phyloP scores from a whole-genome alignment of 2,329 filamentous ascomycete species.

The Sporothrix mexicana region DNA sequence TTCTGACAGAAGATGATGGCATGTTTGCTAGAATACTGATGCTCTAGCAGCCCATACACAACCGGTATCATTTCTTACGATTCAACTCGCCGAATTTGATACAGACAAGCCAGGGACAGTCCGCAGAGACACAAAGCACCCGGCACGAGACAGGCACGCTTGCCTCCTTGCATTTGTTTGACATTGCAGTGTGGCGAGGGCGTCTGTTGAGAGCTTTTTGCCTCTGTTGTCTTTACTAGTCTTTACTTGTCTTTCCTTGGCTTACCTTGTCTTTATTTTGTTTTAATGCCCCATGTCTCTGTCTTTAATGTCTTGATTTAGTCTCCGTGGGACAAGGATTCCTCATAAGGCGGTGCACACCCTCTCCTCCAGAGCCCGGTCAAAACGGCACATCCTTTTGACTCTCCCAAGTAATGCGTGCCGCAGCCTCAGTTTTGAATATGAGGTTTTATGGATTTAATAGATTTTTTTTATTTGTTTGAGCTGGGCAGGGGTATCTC shows the following conservation, averaged over 20 bases:
- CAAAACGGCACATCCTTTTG: too few relatives aligned
- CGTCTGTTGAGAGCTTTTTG: not conserved
- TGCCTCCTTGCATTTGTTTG: not conserved
- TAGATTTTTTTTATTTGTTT: not conserved
- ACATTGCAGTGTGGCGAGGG: not conserved
- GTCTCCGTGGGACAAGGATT: conserved; percentile 8
- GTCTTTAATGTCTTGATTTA: not conserved
- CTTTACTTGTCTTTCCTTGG: not conserved
- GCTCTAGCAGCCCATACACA: not conserved
- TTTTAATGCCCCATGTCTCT: not conserved
- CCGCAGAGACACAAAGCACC: not conserved
- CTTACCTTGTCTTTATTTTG: not conserved
- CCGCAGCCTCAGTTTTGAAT: not conserved
- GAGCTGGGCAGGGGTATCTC: not conserved
- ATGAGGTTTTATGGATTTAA: too few relatives aligned
- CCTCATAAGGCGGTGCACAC: not conserved
- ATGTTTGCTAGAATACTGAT: not conserved
- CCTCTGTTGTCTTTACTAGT: not conserved
- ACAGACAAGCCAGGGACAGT: not conserved
- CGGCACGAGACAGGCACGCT: not conserved
- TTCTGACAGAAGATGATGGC: not conserved
- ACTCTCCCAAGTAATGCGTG: not conserved
- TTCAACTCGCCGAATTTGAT: not conserved
- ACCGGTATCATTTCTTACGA: not conserved
- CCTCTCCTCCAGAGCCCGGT: not conserved